Percentiles rank a stretch among this genome's conserved stretches.
These are phyloP conservation scores for Cercis canadensis DNA, from an alignment of 306 rosid genomes.

Conservation along the genomic window DNA sequence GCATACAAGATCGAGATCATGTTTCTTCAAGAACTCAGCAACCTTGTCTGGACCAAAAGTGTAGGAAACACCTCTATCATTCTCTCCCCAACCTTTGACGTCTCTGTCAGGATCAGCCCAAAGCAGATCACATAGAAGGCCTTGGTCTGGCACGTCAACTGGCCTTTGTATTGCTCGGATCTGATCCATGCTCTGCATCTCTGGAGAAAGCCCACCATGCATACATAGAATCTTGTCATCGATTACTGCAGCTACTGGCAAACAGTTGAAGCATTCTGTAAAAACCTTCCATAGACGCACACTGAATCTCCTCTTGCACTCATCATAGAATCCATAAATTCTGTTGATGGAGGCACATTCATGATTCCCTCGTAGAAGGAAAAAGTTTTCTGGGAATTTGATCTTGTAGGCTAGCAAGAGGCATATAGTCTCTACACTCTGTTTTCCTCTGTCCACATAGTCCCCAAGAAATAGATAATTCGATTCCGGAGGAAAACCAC, in stretches of 20 bases:
- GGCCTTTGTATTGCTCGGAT: constrained; percentile 78
- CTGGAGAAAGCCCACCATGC: constrained; percentile 96
- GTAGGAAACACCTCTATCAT: constrained; percentile 89
- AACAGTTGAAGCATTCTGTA: constrained; percentile 84
- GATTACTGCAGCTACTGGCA: constrained; percentile 81
- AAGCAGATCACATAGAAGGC: constrained; percentile 83
- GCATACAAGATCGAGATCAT: constrained; percentile 83
- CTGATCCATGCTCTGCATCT: constrained; percentile 61
- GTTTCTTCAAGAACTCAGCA: constrained; percentile 76
- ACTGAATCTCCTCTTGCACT: constrained; percentile 83
- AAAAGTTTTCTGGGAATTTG: constrained; percentile 76
- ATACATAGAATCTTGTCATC: constrained; percentile 88
- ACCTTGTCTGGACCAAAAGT: constrained; percentile 88
- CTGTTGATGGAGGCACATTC: constrained; percentile 92
- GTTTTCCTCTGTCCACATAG: constrained; percentile 96
- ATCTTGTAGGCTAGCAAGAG: constrained; percentile 80
- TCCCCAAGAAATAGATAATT: constrained; percentile 89
- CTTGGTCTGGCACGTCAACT: constrained; percentile 87
- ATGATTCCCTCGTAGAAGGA: constrained; percentile 89
- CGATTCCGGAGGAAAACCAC: constrained; percentile 85
- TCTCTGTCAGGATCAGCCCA: constrained; percentile 90
- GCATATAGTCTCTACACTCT: constrained; percentile 84
- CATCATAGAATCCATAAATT: constrained; percentile 89
- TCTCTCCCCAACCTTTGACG: constrained; percentile 86
- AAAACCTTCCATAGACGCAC: constrained; percentile 86